These are phyloP conservation scores for Eucalyptus dawsonii DNA, from an alignment of 345 rosid species.

Conservation along the genomic window DNA sequence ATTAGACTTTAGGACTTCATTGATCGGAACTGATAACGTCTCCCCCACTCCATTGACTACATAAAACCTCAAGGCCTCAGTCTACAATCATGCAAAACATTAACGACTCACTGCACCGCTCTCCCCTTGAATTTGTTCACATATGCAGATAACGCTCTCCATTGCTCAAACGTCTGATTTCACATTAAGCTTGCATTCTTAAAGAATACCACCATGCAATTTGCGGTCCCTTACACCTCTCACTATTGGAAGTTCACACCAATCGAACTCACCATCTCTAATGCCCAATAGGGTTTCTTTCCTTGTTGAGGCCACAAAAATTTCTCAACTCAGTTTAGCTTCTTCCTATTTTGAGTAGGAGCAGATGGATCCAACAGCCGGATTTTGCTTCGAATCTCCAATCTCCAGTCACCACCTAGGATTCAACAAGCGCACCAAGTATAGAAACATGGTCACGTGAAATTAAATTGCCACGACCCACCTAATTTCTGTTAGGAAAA, in stretches of 20 bases:
- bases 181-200: background rate
- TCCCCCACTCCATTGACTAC: background rate
- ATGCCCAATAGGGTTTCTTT: background rate
- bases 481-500: background rate
- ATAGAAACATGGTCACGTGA: background rate
- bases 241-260: slow-evolving; percentile 1
- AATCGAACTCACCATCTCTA: background rate
- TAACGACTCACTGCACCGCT: background rate
- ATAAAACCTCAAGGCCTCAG: background rate
- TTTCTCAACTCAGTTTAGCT: background rate
- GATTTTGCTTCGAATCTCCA: background rate
- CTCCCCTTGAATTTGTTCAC: background rate
- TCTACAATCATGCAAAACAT: background rate
- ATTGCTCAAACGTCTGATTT: background rate
- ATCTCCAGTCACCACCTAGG: background rate
- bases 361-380: background rate
- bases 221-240: background rate
- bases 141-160: background rate
- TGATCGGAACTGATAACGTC: background rate
- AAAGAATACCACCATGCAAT: background rate
- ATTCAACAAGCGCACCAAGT: background rate
- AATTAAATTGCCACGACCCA: background rate
- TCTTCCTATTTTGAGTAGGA: background rate
- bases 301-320: background rate
- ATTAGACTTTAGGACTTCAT: background rate